Conservation (phyloP, 1,284 basidiomycete genomes). For the Leccinum pachyderme region DNA sequence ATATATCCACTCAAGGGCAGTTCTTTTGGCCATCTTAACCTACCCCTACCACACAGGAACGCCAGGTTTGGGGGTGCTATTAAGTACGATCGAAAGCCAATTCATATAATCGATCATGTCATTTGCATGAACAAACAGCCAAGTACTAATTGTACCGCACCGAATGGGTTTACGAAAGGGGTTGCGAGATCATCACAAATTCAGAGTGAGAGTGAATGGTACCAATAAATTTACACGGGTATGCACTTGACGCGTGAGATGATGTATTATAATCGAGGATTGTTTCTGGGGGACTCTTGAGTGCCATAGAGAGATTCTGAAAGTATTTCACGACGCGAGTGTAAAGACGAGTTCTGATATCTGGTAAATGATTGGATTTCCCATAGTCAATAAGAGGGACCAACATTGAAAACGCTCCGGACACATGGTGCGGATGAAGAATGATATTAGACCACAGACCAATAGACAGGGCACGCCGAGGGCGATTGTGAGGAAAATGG, state of each 20-base stretch:
- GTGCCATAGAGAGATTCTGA: not conserved
- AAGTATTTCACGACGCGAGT: not conserved
- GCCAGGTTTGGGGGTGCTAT: not conserved
- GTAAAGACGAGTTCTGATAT: not conserved
- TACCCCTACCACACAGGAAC: not conserved
- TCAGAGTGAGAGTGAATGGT: not conserved
- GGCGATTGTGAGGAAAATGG: not conserved
- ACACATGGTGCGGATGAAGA: not conserved
- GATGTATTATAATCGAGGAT: not conserved
- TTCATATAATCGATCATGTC: no score
- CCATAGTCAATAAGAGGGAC: not conserved
- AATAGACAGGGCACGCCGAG: not conserved
- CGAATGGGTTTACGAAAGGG: not conserved
- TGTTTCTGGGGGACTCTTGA: no score
- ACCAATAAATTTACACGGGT: not conserved
- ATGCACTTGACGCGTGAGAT: not conserved
- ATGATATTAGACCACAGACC: not conserved
- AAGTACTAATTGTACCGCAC: no score
- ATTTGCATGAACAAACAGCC: no score
- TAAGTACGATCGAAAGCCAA: not conserved
- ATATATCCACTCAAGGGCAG: not conserved
- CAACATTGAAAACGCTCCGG: not conserved
- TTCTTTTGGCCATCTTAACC: not conserved
- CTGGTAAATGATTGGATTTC: not conserved
- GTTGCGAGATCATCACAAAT: not conserved